Conservation (phyloP, 2,329 filamentous ascomycete species). For the Lachnellula arida region DNA sequence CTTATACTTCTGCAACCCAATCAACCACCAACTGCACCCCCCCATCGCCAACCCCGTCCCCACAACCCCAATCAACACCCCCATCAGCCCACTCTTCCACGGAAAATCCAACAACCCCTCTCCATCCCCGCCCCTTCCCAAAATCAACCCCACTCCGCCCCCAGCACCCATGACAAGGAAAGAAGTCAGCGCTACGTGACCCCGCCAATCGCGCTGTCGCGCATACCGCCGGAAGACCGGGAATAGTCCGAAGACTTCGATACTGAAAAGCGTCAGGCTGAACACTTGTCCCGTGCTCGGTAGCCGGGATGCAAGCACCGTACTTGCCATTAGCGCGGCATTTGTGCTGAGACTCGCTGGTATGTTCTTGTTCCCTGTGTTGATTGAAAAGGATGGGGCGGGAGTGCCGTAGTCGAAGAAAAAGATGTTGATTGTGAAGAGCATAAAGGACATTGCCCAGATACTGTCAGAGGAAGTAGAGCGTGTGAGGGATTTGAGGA, state of each 20-base stretch:
- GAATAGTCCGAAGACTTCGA: conserved; percentile 95
- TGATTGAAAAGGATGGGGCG: conserved; percentile 52
- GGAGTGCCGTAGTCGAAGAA: conserved; percentile 86
- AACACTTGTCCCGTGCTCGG: conserved; percentile 93
- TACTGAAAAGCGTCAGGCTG: conserved; percentile 88
- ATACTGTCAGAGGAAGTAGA: conserved; percentile 94
- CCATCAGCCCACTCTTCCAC: conserved; percentile 42
- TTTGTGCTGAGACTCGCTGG: conserved; percentile 78
- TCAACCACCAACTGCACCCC: conserved; percentile 96
- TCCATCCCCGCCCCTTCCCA: conserved; percentile 47
- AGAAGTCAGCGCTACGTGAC: conserved; percentile 73
- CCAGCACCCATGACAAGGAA: conserved; percentile 75
- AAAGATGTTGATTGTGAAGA: conserved; percentile 92
- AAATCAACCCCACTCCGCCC: conserved; percentile 65
- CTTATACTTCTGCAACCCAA: conserved; percentile 96
- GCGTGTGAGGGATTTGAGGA: conserved; percentile 90
- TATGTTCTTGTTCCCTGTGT: conserved; percentile 27
- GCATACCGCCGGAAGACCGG: conserved; percentile 94
- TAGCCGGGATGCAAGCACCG: conserved; percentile 84
- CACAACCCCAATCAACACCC: conserved; percentile 71
- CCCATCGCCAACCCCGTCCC: conserved; percentile 78
- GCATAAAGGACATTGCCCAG: conserved; percentile 93
- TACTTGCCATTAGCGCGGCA: conserved; percentile 92
- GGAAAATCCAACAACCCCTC: conserved; percentile 46
- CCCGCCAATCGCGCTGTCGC: conserved; percentile 73